phyloP scores from a whole-genome alignment of 306 rosid genomes.

The Rosa lucieae region DNA sequence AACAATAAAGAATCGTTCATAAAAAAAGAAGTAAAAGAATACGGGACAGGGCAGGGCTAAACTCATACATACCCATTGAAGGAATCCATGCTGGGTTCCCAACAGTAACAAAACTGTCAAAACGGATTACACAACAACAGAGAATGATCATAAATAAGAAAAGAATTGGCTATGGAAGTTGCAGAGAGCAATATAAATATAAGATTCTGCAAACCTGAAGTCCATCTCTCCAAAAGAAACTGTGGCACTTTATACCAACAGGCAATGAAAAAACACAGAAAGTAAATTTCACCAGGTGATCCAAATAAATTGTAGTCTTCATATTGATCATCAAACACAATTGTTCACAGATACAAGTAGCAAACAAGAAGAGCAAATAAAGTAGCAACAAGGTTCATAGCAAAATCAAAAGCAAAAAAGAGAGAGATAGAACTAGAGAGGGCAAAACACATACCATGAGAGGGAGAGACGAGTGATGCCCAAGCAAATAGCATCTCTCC shows the following conservation, averaged over 20 bases:
- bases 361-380: neutral
- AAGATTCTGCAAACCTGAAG: neutral
- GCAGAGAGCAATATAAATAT: neutral
- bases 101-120: neutral
- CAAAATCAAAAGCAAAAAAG: neutral
- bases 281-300: neutral
- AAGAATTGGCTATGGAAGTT: neutral
- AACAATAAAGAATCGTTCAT: neutral
- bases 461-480: conserved; percentile 81
- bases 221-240: neutral
- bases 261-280: neutral
- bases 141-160: neutral
- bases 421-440: neutral
- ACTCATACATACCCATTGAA: neutral
- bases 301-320: neutral
- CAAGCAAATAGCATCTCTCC: conserved; percentile 87
- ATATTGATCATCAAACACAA: neutral
- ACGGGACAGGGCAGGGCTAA: neutral
- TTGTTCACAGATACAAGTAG: neutral
- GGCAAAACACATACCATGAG: conserved; percentile 53
- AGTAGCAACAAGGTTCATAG: neutral
- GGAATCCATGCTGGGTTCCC: neutral
- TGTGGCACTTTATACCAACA: neutral
- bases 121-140: neutral
- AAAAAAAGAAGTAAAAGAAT: neutral